Evolutionary conservation across 257 asterid genomes (phyloP), one percentile per base, ranked within the genome.

Genomic region (Ehretia macrophylla): DNA sequence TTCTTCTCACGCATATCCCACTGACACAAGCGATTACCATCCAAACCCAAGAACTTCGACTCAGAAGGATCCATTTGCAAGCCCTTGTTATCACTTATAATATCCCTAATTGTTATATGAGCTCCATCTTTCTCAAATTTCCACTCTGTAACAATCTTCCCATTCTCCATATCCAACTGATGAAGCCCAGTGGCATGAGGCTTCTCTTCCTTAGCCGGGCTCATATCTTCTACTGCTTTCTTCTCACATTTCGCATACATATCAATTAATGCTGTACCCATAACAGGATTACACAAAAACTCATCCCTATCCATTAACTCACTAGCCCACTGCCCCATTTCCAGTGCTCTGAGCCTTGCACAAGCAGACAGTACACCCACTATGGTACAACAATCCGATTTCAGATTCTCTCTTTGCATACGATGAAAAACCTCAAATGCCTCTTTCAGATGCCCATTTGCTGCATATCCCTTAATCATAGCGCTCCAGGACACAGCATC

Each of bases 1-100:
- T 71, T 77, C 82, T 54, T 84, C 60, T 88, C 99, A 5, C 97
- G 90, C 96, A 86, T 88, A 79, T 88, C 99, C 99, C 99, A 92
- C 59, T 86, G 95, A 18, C 97, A 92, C 81, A 92, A 61, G 66
- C 85, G 73, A 60, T 79, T 84, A 63, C 77, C 92, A 74, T 92
- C 99, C 77, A 92, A 77, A 1, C 99, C 99, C 78, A 88, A 81
- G 80, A 92, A 92, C n/a, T 95, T 86, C 3, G 99, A 81, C 68
- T 84, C 97, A 0, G 95, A 88, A 77, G 95, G 97, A 68, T 92
- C 97, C 77, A 92, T 78, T 52, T 92, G 99, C 3, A 97, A 92
- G 51, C 97, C 99, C 74, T 92, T 92, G 9, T 87, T 72, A 74
- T 92, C 96, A 53, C 86, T 86, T 10, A 90, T 72, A 14, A 92